These are phyloP conservation scores for Usnea hakonensis DNA, from an alignment of 495 filamentous ascomycete species.

Conservation along the genomic window DNA sequence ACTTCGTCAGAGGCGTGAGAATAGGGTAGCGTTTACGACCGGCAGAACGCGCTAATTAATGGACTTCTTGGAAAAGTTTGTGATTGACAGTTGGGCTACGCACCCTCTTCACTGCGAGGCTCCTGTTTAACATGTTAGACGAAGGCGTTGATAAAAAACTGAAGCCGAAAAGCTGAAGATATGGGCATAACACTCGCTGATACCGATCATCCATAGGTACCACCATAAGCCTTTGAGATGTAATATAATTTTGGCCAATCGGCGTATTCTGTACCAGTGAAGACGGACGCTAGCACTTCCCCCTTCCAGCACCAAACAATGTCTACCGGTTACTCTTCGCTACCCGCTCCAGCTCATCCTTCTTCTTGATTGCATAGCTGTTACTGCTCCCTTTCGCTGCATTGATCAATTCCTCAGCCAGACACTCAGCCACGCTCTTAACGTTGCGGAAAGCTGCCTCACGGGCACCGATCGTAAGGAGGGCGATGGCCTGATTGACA, in stretches of 20 bases:
- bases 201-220: background rate
- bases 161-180: background rate
- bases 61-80: background rate
- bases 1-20: too few species aligned
- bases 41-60: too few species aligned
- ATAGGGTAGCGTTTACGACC: too few species aligned
- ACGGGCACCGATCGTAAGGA: conserved; percentile 93
- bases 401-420: conserved; percentile 99
- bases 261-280: background rate
- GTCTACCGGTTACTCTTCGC: conserved; percentile 97
- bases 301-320: background rate
- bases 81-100: too few species aligned
- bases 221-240: background rate
- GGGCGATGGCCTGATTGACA: conserved; percentile 98
- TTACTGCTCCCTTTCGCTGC: conserved; percentile 99
- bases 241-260: background rate
- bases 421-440: conserved; percentile 96
- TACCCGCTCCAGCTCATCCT: conserved; percentile 99
- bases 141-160: too few species aligned
- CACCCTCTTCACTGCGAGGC: too few species aligned
- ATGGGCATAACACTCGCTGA: background rate
- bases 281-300: background rate
- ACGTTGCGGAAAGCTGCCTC: conserved; percentile 98
- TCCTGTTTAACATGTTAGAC: too few species aligned
- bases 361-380: conserved; percentile 99